phyloP scores from a whole-genome alignment of 2,329 filamentous ascomycete species.

The Knoxdaviesia proteae region DNA sequence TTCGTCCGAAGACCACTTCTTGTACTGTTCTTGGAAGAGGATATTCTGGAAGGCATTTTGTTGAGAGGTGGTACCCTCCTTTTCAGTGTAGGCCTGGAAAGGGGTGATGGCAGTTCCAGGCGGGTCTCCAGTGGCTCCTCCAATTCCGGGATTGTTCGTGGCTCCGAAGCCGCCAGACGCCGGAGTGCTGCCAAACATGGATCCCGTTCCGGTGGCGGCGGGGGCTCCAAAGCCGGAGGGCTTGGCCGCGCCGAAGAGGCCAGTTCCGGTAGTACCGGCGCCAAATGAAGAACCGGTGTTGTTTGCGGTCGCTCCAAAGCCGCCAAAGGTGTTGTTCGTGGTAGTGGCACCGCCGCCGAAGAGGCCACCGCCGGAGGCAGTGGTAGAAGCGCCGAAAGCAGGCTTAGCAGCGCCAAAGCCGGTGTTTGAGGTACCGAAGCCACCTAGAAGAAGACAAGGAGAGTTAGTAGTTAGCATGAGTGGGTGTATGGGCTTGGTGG shows the following conservation, averaged over 20 bases:
- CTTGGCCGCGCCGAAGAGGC: constrained; percentile 34
- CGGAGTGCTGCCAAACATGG: constrained; percentile 25
- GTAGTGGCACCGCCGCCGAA: constrained; percentile 17
- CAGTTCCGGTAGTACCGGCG: constrained; percentile 17
- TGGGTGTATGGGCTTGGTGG: too few species aligned
- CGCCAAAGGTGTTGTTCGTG: constrained; percentile 8
- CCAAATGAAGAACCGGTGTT: constrained; percentile 18
- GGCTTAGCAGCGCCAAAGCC: constrained; percentile 15
- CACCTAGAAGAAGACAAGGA: constrained; percentile 11
- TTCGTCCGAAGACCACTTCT: constrained; percentile 80
- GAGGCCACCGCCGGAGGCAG: constrained; percentile 11
- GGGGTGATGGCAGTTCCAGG: constrained; percentile 50
- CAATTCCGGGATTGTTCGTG: constrained; percentile 25
- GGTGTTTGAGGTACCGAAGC: constrained; percentile 17
- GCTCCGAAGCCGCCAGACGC: constrained; percentile 20
- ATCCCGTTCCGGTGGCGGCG: constrained; percentile 17
- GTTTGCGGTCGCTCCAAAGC: constrained; percentile 6
- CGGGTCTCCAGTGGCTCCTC: constrained; percentile 31
- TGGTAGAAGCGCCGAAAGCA: constrained; percentile 1
- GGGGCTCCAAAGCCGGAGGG: constrained; percentile 22
- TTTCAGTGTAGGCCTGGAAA: constrained; percentile 52
- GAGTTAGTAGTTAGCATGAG: too few species aligned
- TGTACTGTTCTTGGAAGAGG: constrained; percentile 58
- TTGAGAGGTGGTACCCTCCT: constrained; percentile 38
- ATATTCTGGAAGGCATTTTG: constrained; percentile 59